Evolutionary conservation across 805 yeast species (phyloP).

Genomic region (Tetrapisispora taiwanensis): DNA sequence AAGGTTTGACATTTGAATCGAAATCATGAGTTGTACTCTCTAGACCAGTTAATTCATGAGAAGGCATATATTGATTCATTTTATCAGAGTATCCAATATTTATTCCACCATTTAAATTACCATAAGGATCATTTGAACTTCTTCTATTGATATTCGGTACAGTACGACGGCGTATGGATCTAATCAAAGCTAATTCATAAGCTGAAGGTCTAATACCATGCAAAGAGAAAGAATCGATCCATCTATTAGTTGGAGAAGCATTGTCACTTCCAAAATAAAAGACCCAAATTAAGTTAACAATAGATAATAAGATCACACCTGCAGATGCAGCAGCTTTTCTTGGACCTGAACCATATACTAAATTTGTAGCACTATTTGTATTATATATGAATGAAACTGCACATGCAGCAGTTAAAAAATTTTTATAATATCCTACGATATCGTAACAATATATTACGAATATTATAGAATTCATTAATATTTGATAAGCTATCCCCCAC

Average conservation of each 20-base stretch:
- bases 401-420: slow-evolving; percentile 31
- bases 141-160: background rate
- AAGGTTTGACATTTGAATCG: slow-evolving; percentile 3
- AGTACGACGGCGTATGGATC: slow-evolving; percentile 18
- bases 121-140: background rate
- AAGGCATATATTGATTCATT: slow-evolving; percentile 30
- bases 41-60: slow-evolving; percentile 50
- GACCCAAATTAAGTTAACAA: slow-evolving; percentile 77
- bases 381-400: slow-evolving; percentile 75
- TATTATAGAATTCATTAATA: slow-evolving; percentile 45
- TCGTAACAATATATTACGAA: slow-evolving; percentile 48
- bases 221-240: slow-evolving; percentile 72
- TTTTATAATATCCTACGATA: slow-evolving; percentile 58
- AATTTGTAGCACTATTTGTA: slow-evolving; percentile 70
- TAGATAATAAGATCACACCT: slow-evolving; percentile 75
- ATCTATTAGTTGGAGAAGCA: slow-evolving; percentile 75
- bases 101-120: slow-evolving; percentile 5
- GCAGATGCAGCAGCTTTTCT: slow-evolving; percentile 82
- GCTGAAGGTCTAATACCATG: slow-evolving; percentile 36
- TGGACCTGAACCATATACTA: slow-evolving; percentile 60
- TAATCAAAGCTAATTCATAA: slow-evolving; percentile 18
- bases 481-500: slow-evolving; percentile 90
- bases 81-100: background rate
- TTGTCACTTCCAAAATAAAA: slow-evolving; percentile 85
- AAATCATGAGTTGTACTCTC: slow-evolving; percentile 37